Evolutionary conservation across 2,329 filamentous ascomycete genomes (phyloP).

Genomic region (Fusarium lateritium): DNA sequence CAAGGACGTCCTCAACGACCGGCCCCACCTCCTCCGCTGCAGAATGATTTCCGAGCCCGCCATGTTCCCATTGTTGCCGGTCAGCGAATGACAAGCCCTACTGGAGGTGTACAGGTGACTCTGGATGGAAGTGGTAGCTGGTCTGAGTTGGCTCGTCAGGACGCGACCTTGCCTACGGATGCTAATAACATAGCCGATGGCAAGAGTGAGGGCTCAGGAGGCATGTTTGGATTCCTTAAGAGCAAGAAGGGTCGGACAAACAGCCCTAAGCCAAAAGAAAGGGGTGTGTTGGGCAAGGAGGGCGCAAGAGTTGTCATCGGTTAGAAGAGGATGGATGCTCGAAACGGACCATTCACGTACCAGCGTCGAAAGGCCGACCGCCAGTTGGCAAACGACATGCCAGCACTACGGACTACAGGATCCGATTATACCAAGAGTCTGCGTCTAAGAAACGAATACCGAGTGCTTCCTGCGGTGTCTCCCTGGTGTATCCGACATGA

Average conservation of each 20-base stretch:
- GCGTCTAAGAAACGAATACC: conserved; percentile 15
- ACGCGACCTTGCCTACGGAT: conserved; percentile 79
- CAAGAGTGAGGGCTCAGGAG: conserved; percentile 74
- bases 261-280: conserved; percentile 94
- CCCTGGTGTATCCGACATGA: conserved; percentile 7
- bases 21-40: conserved; percentile 63
- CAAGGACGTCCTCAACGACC: conserved; percentile 47
- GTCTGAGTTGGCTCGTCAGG: conserved; percentile 90
- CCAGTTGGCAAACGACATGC: conserved; percentile 24
- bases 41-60: conserved; percentile 61
- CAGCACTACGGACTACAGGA: conserved; percentile 13
- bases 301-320: conserved; percentile 88
- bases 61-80: conserved; percentile 70
- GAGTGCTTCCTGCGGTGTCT: conserved; percentile 18
- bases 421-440: conserved; percentile 17
- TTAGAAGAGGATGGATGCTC: conserved; percentile 55
- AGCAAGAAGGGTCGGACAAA: conserved; percentile 91
- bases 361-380: conserved; percentile 31
- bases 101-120: conserved; percentile 91
- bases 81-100: conserved; percentile 80
- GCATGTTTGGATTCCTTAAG: conserved; percentile 91
- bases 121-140: conserved; percentile 91
- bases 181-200: conserved; percentile 68
- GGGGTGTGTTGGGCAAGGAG: conserved; percentile 94
- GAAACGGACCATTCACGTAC: conserved; percentile 30